phyloP scores from a whole-genome alignment of 2,329 filamentous ascomycete species.

The Penicillium paneum region DNA sequence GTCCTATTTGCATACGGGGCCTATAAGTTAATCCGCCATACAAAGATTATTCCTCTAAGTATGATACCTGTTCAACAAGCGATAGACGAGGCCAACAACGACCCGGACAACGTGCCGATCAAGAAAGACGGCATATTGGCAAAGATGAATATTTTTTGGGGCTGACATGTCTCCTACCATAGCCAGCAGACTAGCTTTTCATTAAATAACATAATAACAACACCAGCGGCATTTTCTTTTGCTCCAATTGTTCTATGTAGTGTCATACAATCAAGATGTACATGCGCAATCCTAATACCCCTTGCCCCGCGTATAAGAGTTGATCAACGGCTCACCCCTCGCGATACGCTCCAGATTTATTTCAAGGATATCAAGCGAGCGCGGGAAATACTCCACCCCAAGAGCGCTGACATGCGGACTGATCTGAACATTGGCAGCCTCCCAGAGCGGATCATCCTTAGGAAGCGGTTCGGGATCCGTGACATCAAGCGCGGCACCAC shows the following conservation, averaged over 20 bases:
- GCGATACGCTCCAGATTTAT: slow-evolving; percentile 55
- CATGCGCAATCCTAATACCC: slow-evolving; percentile 51
- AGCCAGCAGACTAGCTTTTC: too few relatives aligned
- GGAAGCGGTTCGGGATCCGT: slow-evolving; percentile 77
- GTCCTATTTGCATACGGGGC: slow-evolving; percentile 56
- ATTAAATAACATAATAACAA: neutral
- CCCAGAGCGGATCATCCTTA: slow-evolving; percentile 65
- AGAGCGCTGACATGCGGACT: slow-evolving; percentile 63
- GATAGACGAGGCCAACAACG: slow-evolving; percentile 45
- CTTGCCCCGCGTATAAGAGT: slow-evolving; percentile 58
- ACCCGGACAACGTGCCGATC: slow-evolving; percentile 37
- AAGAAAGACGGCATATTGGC: slow-evolving; percentile 23
- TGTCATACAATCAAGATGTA: neutral
- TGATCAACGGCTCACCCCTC: slow-evolving; percentile 56
- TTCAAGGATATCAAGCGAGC: slow-evolving; percentile 57
- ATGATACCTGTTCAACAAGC: slow-evolving; percentile 54
- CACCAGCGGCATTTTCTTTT: neutral
- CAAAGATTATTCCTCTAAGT: slow-evolving; percentile 52
- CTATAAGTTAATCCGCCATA: slow-evolving; percentile 66
- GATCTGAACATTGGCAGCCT: slow-evolving; percentile 64
- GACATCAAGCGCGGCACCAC: slow-evolving; percentile 72
- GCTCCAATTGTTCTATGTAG: neutral
- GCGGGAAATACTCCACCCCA: slow-evolving; percentile 54
- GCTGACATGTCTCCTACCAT: neutral
- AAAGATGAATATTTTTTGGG: slow-evolving; percentile 38